Evolutionary conservation across 768 basidiomycete species (phyloP), one percentile per base, ranked within the genome.

Genomic region (Podaxis sp.): DNA sequence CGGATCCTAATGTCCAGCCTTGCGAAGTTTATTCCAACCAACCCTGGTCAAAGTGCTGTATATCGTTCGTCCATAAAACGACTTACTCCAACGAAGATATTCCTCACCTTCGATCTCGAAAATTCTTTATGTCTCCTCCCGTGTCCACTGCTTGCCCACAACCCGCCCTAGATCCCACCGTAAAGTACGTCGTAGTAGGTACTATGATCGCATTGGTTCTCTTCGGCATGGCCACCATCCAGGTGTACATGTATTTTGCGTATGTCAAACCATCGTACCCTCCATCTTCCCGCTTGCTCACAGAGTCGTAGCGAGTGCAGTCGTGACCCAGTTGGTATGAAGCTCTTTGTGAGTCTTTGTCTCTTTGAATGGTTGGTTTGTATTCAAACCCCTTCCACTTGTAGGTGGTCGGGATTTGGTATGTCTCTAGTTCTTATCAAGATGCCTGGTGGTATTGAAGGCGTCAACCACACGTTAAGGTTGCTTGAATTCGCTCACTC

Each of bases 221-320:
- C 19, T 57, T 57, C 22, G 56, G 56, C 24, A 57, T 57, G 25
- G 43, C 56, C 11, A 57, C 56, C 13, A 1, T 27, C 27, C 56
- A 57, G 29, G 56, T 57, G 7, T 57, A 57, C 27, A 46, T 57
- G 24, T 57, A 57, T 25, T 57, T 57, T 1, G 3, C 40, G 56
- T 57, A 4, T 41, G 56, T 47, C 13, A 54, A 11, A 6, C 6
- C 52, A 11, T 15, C 7, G 2, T n/a, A 54, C 11, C 52, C 2
- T 54, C 13, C 17, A 11, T n/a, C 27, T 8, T 25, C 19, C 6
- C 27, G 33, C 11, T 2, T 5, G 24, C 52, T 54, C 29, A 54
- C 29, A 15, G 19, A 15, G n/a, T 5, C 13, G 8, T 54, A 54
- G 52, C 12, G 9, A 33, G 27, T 36, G 29, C 17, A 7, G 12